Evolutionary conservation across 1,284 basidiomycete genomes (phyloP), one percentile per base, ranked within the genome.

Genomic region (Ceratobasidium sp.): DNA sequence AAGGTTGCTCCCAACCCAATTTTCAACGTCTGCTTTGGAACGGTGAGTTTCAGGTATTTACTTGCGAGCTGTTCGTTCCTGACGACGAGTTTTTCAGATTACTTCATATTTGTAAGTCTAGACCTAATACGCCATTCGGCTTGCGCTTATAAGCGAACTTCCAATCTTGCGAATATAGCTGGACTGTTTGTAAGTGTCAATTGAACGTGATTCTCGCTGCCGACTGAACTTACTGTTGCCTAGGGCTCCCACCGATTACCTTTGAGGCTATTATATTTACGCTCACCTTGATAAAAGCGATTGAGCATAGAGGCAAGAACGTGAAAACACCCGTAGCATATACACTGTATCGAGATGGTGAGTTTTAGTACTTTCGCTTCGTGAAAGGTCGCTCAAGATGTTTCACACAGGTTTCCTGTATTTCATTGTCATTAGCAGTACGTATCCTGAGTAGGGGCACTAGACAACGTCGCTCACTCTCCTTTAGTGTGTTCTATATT

Each of bases 401-500:
- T 11, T 26, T 26, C 16, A 26, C 7, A 64, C 28, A 70, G 66
- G 73, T 16, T 57, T 72, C 46, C 16, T 74, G 14, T 74, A 74
- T 50, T 74, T 74, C 43, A 21, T 74, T 26, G 59, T 74, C 35
- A 74, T 74, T 28, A 62, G 52, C 18, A 46, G 73, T 74, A 35
- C 32, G 73, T 64, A 32, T 18, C 21, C 32, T 30, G 18, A 16
- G 28, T 11, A 28, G 14, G 32, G 23, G 35, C 32, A 28, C 26
- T 58, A 72, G 18, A 7, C 28, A 26, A 11, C 7, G 46, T 73
- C 21, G 69, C 55, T 38, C 16, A 18, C 14, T 6, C 50, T 41
- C n/a, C 14, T 35, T n/a, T 47, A 74, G 73, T 73, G 41, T 74
- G 73, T 30, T 72, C 73, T 11, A 61, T 73, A 18, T 74, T 74